These are phyloP conservation scores for Pichia sp. DNA, from an alignment of 1,139 yeast genomes.

Conservation along the genomic window DNA sequence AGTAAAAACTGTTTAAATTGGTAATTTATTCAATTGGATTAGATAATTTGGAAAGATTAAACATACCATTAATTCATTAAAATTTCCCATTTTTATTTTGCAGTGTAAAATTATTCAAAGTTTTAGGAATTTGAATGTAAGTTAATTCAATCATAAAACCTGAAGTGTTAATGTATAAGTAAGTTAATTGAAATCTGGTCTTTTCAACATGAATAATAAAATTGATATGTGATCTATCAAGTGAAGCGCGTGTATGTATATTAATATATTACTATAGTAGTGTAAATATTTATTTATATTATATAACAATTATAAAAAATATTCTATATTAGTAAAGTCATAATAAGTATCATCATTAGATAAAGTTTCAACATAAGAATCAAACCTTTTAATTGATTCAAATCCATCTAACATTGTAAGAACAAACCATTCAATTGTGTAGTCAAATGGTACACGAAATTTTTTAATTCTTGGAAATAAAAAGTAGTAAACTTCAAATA, in stretches of 20 bases:
- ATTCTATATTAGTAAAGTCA: constrained; percentile 12
- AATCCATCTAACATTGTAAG: constrained; percentile 56
- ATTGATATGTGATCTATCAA: too few species aligned
- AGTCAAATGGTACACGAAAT: constrained; percentile 53
- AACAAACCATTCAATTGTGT: constrained; percentile 46
- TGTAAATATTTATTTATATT: too few species aligned
- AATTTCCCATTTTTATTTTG: too few species aligned
- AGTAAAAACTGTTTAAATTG: neutral
- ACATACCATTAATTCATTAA: constrained; percentile 10
- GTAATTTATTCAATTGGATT: neutral
- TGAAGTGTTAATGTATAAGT: too few species aligned
- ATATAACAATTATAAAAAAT: neutral
- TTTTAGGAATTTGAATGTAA: too few species aligned
- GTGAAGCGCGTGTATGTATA: too few species aligned
- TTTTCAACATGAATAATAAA: too few species aligned
- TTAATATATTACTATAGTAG: too few species aligned
- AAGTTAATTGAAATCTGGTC: too few species aligned
- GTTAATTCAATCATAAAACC: too few species aligned
- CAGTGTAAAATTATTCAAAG: too few species aligned
- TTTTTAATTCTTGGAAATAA: constrained; percentile 41
- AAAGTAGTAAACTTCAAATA: constrained; percentile 38
- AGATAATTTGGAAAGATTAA: too few species aligned
- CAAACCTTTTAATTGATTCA: constrained; percentile 43
- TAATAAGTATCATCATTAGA: constrained; percentile 12
- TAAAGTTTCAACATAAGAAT: constrained; percentile 21